Evolutionary conservation across 208 protist species (phyloP).

Genomic region (Crithidia acanthocephali): DNA sequence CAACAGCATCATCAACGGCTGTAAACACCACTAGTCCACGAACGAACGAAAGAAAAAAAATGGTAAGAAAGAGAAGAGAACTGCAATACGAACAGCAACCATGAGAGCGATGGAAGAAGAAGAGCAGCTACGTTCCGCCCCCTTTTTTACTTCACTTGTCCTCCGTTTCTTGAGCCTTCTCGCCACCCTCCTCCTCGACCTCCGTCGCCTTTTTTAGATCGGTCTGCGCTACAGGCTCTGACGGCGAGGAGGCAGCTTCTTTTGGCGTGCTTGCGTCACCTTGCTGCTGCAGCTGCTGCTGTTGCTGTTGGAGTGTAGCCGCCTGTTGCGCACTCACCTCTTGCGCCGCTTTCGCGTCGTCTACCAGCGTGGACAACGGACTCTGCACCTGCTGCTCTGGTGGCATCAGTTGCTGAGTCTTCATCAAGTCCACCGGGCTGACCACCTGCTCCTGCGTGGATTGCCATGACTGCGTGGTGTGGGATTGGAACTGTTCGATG

Average conservation of each 20-base stretch:
- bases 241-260: background rate
- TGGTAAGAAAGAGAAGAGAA: background rate
- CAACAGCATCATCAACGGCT: too few species aligned
- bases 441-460: slow-evolving; percentile 7
- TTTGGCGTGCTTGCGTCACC: background rate
- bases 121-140: background rate
- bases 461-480: slow-evolving; percentile 4
- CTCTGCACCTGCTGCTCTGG: background rate
- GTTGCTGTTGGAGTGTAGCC: background rate
- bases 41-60: too few species aligned
- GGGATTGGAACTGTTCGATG: background rate
- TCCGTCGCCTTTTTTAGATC: background rate
- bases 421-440: slow-evolving; percentile 1
- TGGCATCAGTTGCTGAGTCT: background rate
- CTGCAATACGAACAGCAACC: background rate
- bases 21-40: too few species aligned
- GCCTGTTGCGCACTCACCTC: background rate
- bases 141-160: background rate
- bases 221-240: background rate
- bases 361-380: background rate
- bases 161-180: background rate
- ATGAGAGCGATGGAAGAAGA: slow-evolving; percentile 16
- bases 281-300: background rate
- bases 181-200: background rate
- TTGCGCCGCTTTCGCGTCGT: background rate